phyloP scores from a whole-genome alignment of 2,329 filamentous ascomycete species.

The Lasiodiplodia hormozganensis region DNA sequence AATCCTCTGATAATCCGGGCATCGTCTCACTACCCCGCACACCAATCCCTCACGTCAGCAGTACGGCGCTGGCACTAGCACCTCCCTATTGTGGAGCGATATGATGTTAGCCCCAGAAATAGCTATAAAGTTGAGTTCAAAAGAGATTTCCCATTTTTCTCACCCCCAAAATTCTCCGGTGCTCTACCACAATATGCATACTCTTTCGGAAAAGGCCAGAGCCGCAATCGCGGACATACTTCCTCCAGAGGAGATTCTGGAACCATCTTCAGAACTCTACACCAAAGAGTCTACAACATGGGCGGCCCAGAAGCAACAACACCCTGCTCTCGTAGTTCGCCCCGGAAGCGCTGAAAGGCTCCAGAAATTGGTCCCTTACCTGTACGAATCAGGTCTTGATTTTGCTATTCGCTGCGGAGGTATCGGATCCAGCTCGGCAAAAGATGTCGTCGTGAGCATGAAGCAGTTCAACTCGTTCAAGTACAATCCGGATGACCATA shows the following conservation, averaged over 20 bases:
- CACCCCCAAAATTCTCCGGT: background rate
- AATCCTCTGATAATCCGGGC: background rate
- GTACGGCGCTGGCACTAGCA: background rate
- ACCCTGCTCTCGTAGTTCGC: conserved; percentile 45
- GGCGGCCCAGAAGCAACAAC: conserved; percentile 43
- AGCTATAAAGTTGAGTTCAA: background rate
- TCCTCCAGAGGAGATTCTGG: conserved; percentile 36
- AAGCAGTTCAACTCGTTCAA: conserved; percentile 47
- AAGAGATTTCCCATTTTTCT: background rate
- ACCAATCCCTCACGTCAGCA: background rate
- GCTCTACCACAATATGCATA: background rate
- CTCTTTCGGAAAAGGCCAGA: conserved; percentile 6
- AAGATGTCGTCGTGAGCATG: conserved; percentile 48
- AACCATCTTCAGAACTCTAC: conserved; percentile 34
- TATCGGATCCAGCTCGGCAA: conserved; percentile 45
- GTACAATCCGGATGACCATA: conserved; percentile 42
- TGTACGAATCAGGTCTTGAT: conserved; percentile 44
- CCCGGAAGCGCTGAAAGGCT: conserved; percentile 41
- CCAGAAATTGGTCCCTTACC: conserved; percentile 40
- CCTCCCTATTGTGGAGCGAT: background rate
- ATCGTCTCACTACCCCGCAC: background rate
- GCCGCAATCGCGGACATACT: conserved; percentile 31
- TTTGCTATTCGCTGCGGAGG: conserved; percentile 48
- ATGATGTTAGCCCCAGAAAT: background rate
- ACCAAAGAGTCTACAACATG: conserved; percentile 38